Percentiles rank a stretch among this genome's conserved stretches.
phyloP scores from a whole-genome alignment of 2,329 filamentous ascomycete species.

The Fusarium musae region DNA sequence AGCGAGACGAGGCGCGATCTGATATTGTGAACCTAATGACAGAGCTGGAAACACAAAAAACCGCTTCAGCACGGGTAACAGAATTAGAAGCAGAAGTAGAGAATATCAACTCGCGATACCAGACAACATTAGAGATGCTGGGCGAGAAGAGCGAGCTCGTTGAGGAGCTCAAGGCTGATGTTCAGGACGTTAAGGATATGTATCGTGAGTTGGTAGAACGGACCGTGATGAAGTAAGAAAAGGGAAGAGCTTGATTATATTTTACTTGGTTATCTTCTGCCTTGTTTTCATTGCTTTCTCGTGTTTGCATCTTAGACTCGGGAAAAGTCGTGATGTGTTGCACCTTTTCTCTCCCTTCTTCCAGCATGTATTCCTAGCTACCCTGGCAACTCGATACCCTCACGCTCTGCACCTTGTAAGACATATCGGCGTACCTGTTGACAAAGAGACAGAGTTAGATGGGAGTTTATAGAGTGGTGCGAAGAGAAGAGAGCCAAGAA shows the following conservation, averaged over 20 bases:
- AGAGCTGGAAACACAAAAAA: slow-evolving; percentile 78
- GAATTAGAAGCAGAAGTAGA: slow-evolving; percentile 75
- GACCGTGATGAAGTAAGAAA: slow-evolving; percentile 75
- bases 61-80: slow-evolving; percentile 67
- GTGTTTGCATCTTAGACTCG: slow-evolving; percentile 6
- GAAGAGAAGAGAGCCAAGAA: slow-evolving; percentile 1
- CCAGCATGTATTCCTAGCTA: slow-evolving; percentile 41
- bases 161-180: slow-evolving; percentile 88
- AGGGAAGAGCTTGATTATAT: background rate
- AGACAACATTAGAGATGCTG: slow-evolving; percentile 92
- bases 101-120: slow-evolving; percentile 80
- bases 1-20: slow-evolving; percentile 89
- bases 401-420: slow-evolving; percentile 79
- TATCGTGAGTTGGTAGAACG: slow-evolving; percentile 92
- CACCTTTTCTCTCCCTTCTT: slow-evolving; percentile 24
- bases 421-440: slow-evolving; percentile 79
- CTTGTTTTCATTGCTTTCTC: background rate
- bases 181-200: slow-evolving; percentile 94
- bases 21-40: slow-evolving; percentile 93
- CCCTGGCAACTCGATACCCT: slow-evolving; percentile 74
- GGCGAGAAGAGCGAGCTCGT: slow-evolving; percentile 97
- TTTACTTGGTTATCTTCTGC: background rate
- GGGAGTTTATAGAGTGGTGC: slow-evolving; percentile 15
- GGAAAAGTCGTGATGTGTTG: slow-evolving; percentile 6
- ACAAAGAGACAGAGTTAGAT: slow-evolving; percentile 35